These are phyloP conservation scores for Phytophthora lateralis DNA, from an alignment of 352 stramenopile genomes.

Conservation along the genomic window DNA sequence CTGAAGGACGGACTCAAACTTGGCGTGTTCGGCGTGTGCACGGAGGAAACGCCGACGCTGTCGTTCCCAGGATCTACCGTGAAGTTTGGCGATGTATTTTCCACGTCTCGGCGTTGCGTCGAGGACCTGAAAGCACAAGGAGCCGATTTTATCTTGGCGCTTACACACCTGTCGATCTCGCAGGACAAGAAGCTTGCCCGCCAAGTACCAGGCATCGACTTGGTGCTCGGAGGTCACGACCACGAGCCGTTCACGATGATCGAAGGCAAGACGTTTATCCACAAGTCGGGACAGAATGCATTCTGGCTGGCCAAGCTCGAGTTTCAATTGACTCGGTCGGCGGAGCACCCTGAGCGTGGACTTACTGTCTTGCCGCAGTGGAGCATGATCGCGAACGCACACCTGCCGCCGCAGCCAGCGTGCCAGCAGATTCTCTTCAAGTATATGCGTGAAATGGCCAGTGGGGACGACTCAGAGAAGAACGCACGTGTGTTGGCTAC, in stretches of 20 bases:
- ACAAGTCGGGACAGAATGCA: slow-evolving; percentile 90
- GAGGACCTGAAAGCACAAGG: slow-evolving; percentile 59
- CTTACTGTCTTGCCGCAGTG: slow-evolving; percentile 67
- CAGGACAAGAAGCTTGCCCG: slow-evolving; percentile 76
- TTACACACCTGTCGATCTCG: slow-evolving; percentile 85
- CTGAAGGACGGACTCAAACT: slow-evolving; percentile 60
- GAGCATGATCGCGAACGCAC: slow-evolving; percentile 82
- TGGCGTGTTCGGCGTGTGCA: slow-evolving; percentile 77
- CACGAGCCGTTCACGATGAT: slow-evolving; percentile 90
- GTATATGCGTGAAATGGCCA: slow-evolving; percentile 69
- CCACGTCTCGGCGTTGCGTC: slow-evolving; percentile 60
- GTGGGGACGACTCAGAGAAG: slow-evolving; percentile 50
- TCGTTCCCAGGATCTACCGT: slow-evolving; percentile 51
- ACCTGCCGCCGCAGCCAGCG: slow-evolving; percentile 52
- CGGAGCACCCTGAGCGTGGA: slow-evolving; percentile 45
- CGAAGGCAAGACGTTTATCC: slow-evolving; percentile 82
- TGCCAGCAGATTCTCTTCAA: slow-evolving; percentile 77
- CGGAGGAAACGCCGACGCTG: slow-evolving; percentile 58
- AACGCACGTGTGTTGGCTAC: slow-evolving; percentile 60
- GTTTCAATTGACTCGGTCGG: slow-evolving; percentile 61
- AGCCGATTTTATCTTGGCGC: slow-evolving; percentile 83
- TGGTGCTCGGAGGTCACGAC: slow-evolving; percentile 92
- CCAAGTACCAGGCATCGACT: slow-evolving; percentile 71
- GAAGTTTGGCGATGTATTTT: slow-evolving; percentile 56
- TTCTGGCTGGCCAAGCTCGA: slow-evolving; percentile 87